phyloP scores from a whole-genome alignment of 768 basidiomycete genomes.

The Russula brevipes region DNA sequence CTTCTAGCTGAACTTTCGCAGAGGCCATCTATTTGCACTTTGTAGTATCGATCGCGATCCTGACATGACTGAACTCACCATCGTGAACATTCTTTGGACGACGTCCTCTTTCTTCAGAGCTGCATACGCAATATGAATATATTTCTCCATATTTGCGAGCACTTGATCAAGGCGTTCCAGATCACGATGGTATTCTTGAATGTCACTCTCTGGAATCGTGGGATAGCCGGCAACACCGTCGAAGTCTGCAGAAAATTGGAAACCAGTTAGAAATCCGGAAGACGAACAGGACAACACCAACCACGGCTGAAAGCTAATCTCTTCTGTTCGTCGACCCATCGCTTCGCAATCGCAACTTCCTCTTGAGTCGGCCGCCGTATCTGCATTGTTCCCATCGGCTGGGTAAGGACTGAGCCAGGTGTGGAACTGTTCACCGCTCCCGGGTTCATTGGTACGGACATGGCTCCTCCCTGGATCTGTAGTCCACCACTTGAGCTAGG shows the following conservation, averaged over 20 bases:
- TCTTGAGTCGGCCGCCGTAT: neutral
- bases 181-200: constrained; percentile 13
- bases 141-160: constrained; percentile 7
- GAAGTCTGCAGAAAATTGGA: neutral
- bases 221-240: neutral
- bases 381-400: neutral
- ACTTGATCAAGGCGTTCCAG: constrained; percentile 17
- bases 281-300: neutral
- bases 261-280: neutral
- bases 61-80: neutral
- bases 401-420: neutral
- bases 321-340: constrained; percentile 14
- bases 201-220: constrained; percentile 5
- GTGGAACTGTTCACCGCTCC: neutral
- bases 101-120: constrained; percentile 1
- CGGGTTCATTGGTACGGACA: constrained; percentile 11
- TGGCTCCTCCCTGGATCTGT: constrained; percentile 7
- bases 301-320: constrained; percentile 2
- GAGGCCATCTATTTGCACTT: constrained; percentile 10
- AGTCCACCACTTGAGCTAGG: neutral
- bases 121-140: constrained; percentile 9
- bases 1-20: constrained; percentile 15
- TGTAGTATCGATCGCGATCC: neutral
- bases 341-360: neutral
- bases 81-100: constrained; percentile 5